A percentile compares a stretch with the other conserved stretches of the same genome.
phyloP scores from a whole-genome alignment of 495 filamentous ascomycete genomes.

The Neurospora pannonica region DNA sequence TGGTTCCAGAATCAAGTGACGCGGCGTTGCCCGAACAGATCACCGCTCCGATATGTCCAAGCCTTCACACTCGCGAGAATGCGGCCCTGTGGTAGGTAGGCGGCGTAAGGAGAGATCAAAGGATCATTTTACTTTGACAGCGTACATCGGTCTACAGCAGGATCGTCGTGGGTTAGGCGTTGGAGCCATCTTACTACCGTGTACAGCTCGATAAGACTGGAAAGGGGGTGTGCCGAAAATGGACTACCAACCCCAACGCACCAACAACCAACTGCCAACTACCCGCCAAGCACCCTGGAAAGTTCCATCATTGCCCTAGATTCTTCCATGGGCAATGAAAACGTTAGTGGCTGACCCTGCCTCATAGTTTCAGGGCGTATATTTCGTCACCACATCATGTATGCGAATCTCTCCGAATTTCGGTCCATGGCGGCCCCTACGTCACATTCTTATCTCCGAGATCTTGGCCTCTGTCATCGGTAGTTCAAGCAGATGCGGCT shows the following conservation, averaged over 20 bases:
- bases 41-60: too few relatives aligned
- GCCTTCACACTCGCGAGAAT: too few relatives aligned
- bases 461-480: background rate
- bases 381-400: background rate
- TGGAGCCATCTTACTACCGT: background rate
- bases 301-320: background rate
- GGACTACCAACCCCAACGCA: background rate
- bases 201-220: background rate
- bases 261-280: background rate
- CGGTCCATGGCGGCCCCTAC: background rate
- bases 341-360: background rate
- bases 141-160: too few relatives aligned
- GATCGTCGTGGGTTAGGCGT: background rate
- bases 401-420: background rate
- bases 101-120: too few relatives aligned
- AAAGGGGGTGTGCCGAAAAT: background rate
- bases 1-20: background rate
- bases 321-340: background rate
- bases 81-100: too few relatives aligned
- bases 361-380: background rate
- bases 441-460: background rate
- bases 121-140: too few relatives aligned
- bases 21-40: background rate
- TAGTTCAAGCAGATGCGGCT: background rate
- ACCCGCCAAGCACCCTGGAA: background rate